Conservation (phyloP, 768 basidiomycete genomes). For the Termitomyces sp. region DNA sequence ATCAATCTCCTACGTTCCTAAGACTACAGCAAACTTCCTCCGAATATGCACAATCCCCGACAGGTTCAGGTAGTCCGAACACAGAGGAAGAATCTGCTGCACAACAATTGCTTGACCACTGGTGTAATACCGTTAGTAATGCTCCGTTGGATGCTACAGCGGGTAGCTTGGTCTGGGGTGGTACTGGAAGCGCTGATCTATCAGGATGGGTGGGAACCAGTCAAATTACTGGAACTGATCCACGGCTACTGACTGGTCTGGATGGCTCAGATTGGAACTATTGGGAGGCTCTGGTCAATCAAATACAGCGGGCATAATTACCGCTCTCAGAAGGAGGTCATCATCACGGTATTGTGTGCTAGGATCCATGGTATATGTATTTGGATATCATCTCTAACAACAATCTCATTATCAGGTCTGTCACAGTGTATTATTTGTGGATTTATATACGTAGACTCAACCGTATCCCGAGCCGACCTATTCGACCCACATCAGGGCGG, state of each 20-base stretch:
- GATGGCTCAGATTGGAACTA: slow-evolving; percentile 74
- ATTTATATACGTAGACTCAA: background rate
- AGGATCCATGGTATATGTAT: background rate
- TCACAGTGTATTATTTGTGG: background rate
- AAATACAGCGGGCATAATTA: slow-evolving; percentile 37
- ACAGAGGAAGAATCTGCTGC: slow-evolving; percentile 74
- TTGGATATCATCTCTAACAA: background rate
- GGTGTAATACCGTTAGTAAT: slow-evolving; percentile 78
- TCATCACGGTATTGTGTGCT: background rate
- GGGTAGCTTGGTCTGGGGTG: slow-evolving; percentile 55
- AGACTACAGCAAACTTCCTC: slow-evolving; percentile 46
- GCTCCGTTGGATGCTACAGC: slow-evolving; percentile 47
- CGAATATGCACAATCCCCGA: slow-evolving; percentile 52
- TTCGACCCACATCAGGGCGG: too few species aligned
- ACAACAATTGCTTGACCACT: slow-evolving; percentile 76
- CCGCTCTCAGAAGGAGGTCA: background rate
- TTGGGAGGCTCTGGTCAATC: slow-evolving; percentile 75
- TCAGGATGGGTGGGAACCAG: slow-evolving; percentile 52
- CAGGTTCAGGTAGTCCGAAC: slow-evolving; percentile 63
- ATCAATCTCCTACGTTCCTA: slow-evolving; percentile 52
- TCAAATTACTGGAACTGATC: slow-evolving; percentile 35
- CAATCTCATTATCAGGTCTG: background rate
- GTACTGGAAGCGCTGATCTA: slow-evolving; percentile 49
- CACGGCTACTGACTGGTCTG: slow-evolving; percentile 38
- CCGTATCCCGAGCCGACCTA: too few species aligned